phyloP scores from a whole-genome alignment of 305 asterid genomes.

The Ruellia speciosa region DNA sequence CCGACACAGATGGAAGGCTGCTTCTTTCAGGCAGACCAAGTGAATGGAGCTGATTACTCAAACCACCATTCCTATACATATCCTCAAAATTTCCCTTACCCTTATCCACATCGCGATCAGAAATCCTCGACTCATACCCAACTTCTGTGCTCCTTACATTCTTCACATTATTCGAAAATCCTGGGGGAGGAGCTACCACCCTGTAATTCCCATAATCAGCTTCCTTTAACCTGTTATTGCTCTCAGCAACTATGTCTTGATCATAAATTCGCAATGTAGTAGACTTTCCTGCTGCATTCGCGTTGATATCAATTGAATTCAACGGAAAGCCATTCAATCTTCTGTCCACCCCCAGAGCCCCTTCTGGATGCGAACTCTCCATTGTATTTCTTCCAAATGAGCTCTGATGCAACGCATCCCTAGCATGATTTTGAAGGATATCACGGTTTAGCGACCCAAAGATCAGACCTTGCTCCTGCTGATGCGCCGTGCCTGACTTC shows the following conservation, averaged over 20 bases:
- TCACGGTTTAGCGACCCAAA: conserved; percentile 51
- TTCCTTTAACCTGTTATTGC: conserved; percentile 16
- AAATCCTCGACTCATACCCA: conserved; percentile 24
- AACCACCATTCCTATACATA: conserved; percentile 21
- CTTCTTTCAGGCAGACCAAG: conserved; percentile 36
- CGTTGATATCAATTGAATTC: conserved; percentile 26
- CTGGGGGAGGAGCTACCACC: conserved; percentile 45
- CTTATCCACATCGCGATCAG: conserved; percentile 34
- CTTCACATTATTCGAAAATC: conserved; percentile 36
- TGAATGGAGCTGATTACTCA: conserved; percentile 33
- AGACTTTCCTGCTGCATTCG: conserved; percentile 24
- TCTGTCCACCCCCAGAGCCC: conserved; percentile 14
- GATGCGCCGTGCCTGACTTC: conserved; percentile 17
- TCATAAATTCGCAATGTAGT: conserved; percentile 15
- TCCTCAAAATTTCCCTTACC: conserved; percentile 26
- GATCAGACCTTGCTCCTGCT: conserved; percentile 36
- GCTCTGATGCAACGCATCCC: conserved; percentile 23
- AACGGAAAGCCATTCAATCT: conserved; percentile 23
- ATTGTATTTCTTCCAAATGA: conserved; percentile 19
- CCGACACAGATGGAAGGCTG: conserved; percentile 30
- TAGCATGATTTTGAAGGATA: conserved; percentile 17
- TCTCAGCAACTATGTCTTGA: conserved; percentile 19
- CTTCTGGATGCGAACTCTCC: too few relatives aligned
- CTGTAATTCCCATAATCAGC: conserved; percentile 26
- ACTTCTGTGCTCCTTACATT: conserved; percentile 27